phyloP scores from a whole-genome alignment of 164 flowering plant genomes.

The Saururus chinensis region DNA sequence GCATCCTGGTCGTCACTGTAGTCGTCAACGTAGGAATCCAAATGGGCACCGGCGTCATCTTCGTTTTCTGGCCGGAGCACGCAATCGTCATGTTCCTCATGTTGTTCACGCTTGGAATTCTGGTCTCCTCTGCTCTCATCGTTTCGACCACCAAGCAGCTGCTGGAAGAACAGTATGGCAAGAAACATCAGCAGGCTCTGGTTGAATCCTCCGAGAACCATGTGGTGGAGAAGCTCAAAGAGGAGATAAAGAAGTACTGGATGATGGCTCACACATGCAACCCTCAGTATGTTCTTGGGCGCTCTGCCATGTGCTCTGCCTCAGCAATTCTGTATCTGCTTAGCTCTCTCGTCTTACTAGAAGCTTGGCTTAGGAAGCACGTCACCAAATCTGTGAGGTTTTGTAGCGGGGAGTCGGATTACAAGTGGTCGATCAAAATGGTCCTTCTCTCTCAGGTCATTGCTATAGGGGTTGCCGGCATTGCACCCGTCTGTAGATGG shows the following conservation, averaged over 20 bases:
- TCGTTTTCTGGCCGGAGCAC: constrained; percentile 8
- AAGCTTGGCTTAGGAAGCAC: constrained; percentile 31
- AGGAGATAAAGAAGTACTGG: constrained; percentile 35
- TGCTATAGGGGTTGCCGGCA: not conserved
- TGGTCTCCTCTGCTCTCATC: constrained; percentile 2
- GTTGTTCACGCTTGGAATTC: constrained; percentile 3
- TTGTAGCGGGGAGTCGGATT: constrained; percentile 45
- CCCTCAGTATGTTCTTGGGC: constrained; percentile 56
- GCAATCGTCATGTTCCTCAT: constrained; percentile 1
- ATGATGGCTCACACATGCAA: constrained; percentile 52
- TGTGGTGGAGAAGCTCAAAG: constrained; percentile 17
- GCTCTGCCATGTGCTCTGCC: constrained; percentile 43
- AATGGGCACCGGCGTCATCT: constrained; percentile 11
- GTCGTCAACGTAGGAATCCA: constrained; percentile 3
- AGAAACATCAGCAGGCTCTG: not conserved
- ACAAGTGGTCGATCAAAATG: constrained; percentile 35
- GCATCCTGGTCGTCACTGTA: constrained; percentile 3
- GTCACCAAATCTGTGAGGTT: constrained; percentile 20
- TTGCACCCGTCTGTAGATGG: constrained; percentile 3
- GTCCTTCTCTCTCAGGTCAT: not conserved
- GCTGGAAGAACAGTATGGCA: constrained; percentile 1
- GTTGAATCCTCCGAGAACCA: not conserved
- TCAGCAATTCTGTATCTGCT: constrained; percentile 46
- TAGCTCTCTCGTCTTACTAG: constrained; percentile 25
- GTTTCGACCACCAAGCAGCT: not conserved